Evolutionary conservation across 768 basidiomycete genomes (phyloP).

Genomic region (Gloeostereum incarnatum): DNA sequence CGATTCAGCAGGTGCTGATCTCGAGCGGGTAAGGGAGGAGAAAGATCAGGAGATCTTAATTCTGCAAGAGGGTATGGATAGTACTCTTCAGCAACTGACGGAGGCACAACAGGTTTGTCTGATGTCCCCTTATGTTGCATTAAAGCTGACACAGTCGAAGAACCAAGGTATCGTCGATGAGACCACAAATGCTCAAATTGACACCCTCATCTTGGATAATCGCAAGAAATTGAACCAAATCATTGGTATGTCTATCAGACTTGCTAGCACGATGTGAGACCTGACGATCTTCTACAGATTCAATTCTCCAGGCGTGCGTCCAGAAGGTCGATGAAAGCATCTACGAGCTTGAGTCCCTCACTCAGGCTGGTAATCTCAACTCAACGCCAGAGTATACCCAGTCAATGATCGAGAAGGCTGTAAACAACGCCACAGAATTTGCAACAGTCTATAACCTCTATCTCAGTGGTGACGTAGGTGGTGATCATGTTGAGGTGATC

Average conservation of each 20-base stretch:
- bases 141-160: conserved; percentile 25
- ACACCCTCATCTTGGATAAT: conserved; percentile 92
- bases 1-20: conserved; percentile 60
- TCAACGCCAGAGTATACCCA: conserved; percentile 98
- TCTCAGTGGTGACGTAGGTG: conserved; percentile 78
- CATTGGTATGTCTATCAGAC: conserved; percentile 48
- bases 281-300: conserved; percentile 47
- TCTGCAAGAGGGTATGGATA: conserved; percentile 92
- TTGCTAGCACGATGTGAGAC: not conserved
- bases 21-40: conserved; percentile 83
- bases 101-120: conserved; percentile 70
- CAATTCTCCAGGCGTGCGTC: conserved; percentile 92
- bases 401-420: conserved; percentile 96
- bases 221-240: conserved; percentile 97
- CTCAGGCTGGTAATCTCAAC: conserved; percentile 88
- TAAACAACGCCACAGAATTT: conserved; percentile 93
- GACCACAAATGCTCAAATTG: conserved; percentile 94
- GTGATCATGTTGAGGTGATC: conserved; percentile 96
- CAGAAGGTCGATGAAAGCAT: conserved; percentile 96
- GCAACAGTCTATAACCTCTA: conserved; percentile 91
- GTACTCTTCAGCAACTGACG: conserved; percentile 77
- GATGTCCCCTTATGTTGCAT: conserved; percentile 9
- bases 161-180: conserved; percentile 78
- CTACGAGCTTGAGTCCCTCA: conserved; percentile 95
- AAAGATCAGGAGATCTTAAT: conserved; percentile 97